Evolutionary conservation across 2,329 filamentous ascomycete species (phyloP), one percentile per base, ranked within the genome.

Genomic region (Fusarium palustre): DNA sequence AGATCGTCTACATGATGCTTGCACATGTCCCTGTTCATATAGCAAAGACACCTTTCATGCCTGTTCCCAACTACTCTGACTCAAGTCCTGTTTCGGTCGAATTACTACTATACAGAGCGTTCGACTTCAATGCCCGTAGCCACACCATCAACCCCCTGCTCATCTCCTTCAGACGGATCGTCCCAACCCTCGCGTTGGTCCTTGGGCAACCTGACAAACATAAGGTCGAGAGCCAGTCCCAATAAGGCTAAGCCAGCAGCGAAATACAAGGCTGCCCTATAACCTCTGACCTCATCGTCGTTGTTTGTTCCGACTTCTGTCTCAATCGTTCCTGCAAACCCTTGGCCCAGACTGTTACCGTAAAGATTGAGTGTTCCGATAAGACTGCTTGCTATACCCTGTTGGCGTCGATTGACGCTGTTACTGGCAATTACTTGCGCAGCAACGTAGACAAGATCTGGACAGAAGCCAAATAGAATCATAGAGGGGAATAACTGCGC

Each of bases 351-450:
- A 20, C 73, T 75, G 48, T 73, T 73, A 2, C 77, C 77, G 16
- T 79, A 79, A 5, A 78, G 63, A 34, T 78, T 77, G 0, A 79
- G 64, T 0, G 75, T 76, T 3, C 84, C 84, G 10, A 87, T 80
- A 4, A 88, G 73, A 16, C 80, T 83, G 0, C 80, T 83, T 0
- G 85, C 85, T 4, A 87, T 78, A 0, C 86, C 85, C 52, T 87
- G 84, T 24, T 87, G 79, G 7, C 80, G 78, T 4, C 79, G 77
- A 4, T 71, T 77, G 31, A 87, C 84, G 1, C 79, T 81, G 58
- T 87, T 86, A 55, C 85, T 86, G 0, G 84, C 83, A 55, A 87
- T 85, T 7, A 87, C 83, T 61, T 87, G 83, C 0, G 83, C 83
- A 0, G 83, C 83, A 0, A 83, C 82, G 55, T 82, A 86, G 7